Base-by-base conservation (phyloP, 164 flowering plant species). In the Euptelea pleiosperma region DNA sequence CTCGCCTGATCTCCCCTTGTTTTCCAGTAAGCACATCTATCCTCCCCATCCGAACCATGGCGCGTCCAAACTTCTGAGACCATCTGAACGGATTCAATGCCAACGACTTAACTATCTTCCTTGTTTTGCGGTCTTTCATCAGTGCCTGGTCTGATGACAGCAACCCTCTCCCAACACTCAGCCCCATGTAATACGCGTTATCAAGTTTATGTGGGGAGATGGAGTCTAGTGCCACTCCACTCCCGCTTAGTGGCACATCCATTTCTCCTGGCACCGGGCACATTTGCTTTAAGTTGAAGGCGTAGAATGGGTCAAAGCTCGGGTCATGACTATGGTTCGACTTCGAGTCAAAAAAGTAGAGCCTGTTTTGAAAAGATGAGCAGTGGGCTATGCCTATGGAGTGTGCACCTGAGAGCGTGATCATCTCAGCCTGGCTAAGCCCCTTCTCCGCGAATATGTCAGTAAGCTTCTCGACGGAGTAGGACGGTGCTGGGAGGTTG, bases 341-440 rank as follows among this genome's bases (percentile, higher is more conserved):
- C 15, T 11, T 21, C 1, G 14, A 12, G 33, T 25, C 46, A 18
- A 24, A 48, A 19, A 34, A 52, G 49, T 66, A 46, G 12, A 68
- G 37, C 33, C 72, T 60, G 4, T 31, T 8, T 6, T 3, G 10
- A 47, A 68, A 62, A 33, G 33, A 6, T 0, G 14, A 3, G 66
- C 76, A 68, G n/a, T 49, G 70, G 11, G 67, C 48, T 8, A 6
- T n/a, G 6, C 76, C 73, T 2, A 72, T 31, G 1, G 70, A 64
- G 57, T 73, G 76, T 47, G 73, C 70, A 16, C 76, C 76, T 0
- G 45, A 31, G 47, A 73, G 57, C 9, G 41, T 50, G 2, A 73
- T 73, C 65, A 69, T 15, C 15, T 73, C 73, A 5, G 53, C 65
- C 14, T 40, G 21, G 28, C 18, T 37, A 11, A 69, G 18, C 8